These are phyloP conservation scores for Cyphellophora europaea DNA, from an alignment of 2,329 filamentous ascomycete genomes.

Conservation along the genomic window DNA sequence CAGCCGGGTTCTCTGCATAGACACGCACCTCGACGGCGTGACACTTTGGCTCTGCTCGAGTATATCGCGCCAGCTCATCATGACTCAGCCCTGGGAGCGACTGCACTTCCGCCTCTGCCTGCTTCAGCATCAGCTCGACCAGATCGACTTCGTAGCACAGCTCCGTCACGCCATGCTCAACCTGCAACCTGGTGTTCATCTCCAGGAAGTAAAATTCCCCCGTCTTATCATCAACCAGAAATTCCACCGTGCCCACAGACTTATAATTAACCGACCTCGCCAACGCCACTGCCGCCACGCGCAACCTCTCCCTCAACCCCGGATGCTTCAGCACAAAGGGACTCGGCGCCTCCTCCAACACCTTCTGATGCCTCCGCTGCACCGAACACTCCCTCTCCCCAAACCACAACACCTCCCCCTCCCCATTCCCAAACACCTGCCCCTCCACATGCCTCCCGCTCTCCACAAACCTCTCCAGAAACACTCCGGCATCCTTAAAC, in stretches of 20 bases:
- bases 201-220: slow-evolving; percentile 50
- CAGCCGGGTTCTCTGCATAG: slow-evolving; percentile 46
- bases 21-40: slow-evolving; percentile 51
- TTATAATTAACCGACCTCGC: slow-evolving; percentile 42
- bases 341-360: slow-evolving; percentile 51
- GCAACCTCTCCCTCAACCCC: slow-evolving; percentile 43
- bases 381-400: slow-evolving; percentile 55
- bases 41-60: no score
- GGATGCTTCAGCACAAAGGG: no score
- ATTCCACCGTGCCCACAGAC: slow-evolving; percentile 57
- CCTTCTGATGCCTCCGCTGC: slow-evolving; percentile 53
- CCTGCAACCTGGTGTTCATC: slow-evolving; percentile 51
- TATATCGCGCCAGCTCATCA: no score
- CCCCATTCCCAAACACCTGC: slow-evolving; percentile 50
- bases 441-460: slow-evolving; percentile 54
- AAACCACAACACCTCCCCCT: slow-evolving; percentile 42
- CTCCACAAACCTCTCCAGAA: slow-evolving; percentile 52
- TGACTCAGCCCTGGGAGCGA: no score
- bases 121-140: slow-evolving; percentile 47
- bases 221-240: slow-evolving; percentile 43
- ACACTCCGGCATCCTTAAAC: no score
- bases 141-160: slow-evolving; percentile 45
- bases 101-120: no score
- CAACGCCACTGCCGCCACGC: slow-evolving; percentile 42
- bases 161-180: slow-evolving; percentile 55